Evolutionary conservation across 805 yeast species (phyloP).

Genomic region (Candida schatavii): DNA sequence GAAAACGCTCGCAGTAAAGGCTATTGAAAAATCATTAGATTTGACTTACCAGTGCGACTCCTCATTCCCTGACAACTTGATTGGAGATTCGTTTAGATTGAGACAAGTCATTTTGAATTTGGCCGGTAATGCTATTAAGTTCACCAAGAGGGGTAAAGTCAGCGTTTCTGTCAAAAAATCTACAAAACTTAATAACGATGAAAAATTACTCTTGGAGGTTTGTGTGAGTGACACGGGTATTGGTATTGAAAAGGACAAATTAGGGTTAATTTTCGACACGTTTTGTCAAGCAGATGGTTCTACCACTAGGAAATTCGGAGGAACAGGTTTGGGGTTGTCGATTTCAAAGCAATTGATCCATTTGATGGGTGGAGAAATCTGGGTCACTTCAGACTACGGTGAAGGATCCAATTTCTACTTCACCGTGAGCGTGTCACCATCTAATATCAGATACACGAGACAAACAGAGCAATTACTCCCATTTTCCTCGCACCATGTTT

Average conservation of each 20-base stretch:
- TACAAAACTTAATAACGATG: conserved; percentile 22
- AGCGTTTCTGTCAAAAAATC: conserved; percentile 68
- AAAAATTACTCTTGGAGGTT: conserved; percentile 62
- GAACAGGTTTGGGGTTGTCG: conserved; percentile 86
- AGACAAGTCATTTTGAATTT: conserved; percentile 83
- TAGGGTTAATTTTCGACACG: conserved; percentile 82
- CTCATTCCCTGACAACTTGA: conserved; percentile 80
- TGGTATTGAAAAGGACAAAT: conserved; percentile 81
- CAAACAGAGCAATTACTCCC: conserved; percentile 70
- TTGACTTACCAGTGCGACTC: conserved; percentile 79
- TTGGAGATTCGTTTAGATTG: conserved; percentile 86
- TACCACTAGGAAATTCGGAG: conserved; percentile 89
- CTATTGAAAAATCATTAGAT: conserved; percentile 81
- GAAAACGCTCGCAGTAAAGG: conserved; percentile 85
- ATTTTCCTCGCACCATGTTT: conserved; percentile 64
- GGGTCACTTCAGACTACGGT: conserved; percentile 83
- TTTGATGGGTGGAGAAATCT: conserved; percentile 90
- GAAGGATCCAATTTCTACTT: conserved; percentile 81
- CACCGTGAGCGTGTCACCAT: conserved; percentile 76
- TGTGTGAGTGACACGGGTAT: conserved; percentile 78
- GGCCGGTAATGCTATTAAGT: conserved; percentile 88
- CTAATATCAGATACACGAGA: conserved; percentile 56
- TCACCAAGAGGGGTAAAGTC: conserved; percentile 80
- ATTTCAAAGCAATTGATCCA: conserved; percentile 85
- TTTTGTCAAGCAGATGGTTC: conserved; percentile 95